Evolutionary conservation across 768 basidiomycete genomes (phyloP).

Genomic region (Candolleomyces eurysporus): DNA sequence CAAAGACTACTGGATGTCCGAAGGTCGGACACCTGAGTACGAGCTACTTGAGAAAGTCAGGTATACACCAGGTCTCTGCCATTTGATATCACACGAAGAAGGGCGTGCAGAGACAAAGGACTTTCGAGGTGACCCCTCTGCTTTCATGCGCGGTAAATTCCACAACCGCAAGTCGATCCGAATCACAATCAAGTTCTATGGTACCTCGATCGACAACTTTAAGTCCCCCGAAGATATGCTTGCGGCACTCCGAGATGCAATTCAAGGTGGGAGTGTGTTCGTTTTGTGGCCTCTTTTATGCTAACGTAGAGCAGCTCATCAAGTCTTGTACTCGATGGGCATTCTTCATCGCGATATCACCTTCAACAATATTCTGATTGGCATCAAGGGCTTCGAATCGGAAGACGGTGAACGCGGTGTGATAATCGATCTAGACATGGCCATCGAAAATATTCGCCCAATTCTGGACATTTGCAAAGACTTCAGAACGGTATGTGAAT

Average conservation of each 20-base stretch:
- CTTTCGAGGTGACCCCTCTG: background rate
- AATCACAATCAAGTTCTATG: background rate
- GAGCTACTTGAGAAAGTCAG: background rate
- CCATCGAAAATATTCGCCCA: background rate
- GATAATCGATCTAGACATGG: slow-evolving; percentile 15
- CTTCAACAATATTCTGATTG: slow-evolving; percentile 22
- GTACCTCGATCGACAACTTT: background rate
- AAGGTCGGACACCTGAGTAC: background rate
- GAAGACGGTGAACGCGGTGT: slow-evolving; percentile 2
- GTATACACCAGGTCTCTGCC: background rate
- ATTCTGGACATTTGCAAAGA: background rate
- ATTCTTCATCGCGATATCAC: slow-evolving; percentile 28
- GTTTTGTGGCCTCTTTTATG: background rate
- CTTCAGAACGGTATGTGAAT: too few relatives aligned
- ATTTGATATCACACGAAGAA: background rate
- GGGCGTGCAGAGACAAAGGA: background rate
- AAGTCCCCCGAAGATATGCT: background rate
- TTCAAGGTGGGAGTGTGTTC: background rate
- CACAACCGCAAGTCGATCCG: background rate
- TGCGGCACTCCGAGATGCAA: background rate
- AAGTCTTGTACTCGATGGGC: too few relatives aligned
- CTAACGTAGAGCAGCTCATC: too few relatives aligned
- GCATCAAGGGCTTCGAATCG: background rate
- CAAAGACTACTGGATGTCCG: background rate
- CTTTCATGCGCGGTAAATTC: background rate